Percentiles rank a stretch among this genome's conserved stretches.
These are phyloP conservation scores for Sporothrix sp. DNA, from an alignment of 2,329 filamentous ascomycete genomes.

Conservation along the genomic window DNA sequence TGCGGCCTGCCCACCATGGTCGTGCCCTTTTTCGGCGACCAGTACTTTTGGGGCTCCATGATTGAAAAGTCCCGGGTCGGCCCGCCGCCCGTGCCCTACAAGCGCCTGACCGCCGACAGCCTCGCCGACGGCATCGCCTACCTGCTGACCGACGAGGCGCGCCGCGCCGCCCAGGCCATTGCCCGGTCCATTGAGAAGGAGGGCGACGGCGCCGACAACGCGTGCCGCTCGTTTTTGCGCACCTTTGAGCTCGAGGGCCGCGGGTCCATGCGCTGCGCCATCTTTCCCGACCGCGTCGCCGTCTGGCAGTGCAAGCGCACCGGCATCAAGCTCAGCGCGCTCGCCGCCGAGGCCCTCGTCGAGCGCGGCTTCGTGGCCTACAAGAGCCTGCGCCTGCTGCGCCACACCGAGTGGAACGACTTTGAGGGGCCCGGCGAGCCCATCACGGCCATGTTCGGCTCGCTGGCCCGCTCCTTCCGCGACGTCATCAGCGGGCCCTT, in stretches of 20 bases:
- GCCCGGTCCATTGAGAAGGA: conserved; percentile 50
- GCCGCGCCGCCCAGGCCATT: conserved; percentile 46
- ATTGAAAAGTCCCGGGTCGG: conserved; percentile 54
- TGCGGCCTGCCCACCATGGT: conserved; percentile 64
- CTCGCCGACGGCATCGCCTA: conserved; percentile 62
- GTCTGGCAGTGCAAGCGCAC: conserved; percentile 57
- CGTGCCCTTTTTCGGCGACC: conserved; percentile 71
- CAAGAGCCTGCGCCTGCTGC: conserved; percentile 52
- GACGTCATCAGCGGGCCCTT: conserved; percentile 55
- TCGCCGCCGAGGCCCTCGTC: conserved; percentile 57
- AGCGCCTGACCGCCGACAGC: conserved; percentile 51
- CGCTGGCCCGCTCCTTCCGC: conserved; percentile 48
- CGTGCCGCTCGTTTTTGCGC: conserved; percentile 56
- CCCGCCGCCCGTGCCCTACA: conserved; percentile 58
- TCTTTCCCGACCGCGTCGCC: conserved; percentile 53
- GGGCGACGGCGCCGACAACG: conserved; percentile 61
- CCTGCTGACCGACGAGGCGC: conserved; percentile 53
- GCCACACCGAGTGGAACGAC: conserved; percentile 66
- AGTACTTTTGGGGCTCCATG: conserved; percentile 69
- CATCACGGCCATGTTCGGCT: conserved; percentile 54
- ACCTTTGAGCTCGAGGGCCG: conserved; percentile 43
- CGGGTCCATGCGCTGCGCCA: conserved; percentile 54
- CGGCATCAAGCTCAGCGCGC: conserved; percentile 47
- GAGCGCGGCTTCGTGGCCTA: conserved; percentile 51
- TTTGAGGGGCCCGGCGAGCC: conserved; percentile 68